Percentiles rank a stretch among this genome's conserved stretches.
These are phyloP conservation scores for Trypanosoma theileri DNA, from an alignment of 208 protist species.

Conservation along the genomic window DNA sequence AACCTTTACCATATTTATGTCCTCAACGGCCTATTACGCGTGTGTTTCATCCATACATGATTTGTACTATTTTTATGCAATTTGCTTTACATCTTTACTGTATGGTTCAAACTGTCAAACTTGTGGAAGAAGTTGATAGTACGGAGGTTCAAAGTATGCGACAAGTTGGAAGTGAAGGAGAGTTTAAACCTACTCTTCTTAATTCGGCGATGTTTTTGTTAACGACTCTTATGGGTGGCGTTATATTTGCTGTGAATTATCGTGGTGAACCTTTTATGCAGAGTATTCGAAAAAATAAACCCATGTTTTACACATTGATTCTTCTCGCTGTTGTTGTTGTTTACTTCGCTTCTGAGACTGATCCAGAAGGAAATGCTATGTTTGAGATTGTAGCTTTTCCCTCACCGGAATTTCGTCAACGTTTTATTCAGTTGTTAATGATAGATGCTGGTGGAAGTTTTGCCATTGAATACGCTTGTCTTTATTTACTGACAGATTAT, in stretches of 20 bases:
- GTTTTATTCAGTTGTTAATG: conserved; percentile 72
- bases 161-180: conserved; percentile 60
- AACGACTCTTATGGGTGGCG: conserved; percentile 91
- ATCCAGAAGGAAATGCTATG: conserved; percentile 76
- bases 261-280: conserved; percentile 95
- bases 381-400: conserved; percentile 92
- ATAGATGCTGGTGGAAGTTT: conserved; percentile 77
- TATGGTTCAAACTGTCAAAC: conserved; percentile 84
- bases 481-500: conserved; percentile 75
- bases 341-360: conserved; percentile 73
- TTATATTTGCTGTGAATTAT: conserved; percentile 98
- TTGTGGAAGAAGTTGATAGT: conserved; percentile 75
- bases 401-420: conserved; percentile 64
- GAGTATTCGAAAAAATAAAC: conserved; percentile 88
- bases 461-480: conserved; percentile 67
- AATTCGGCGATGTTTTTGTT: conserved; percentile 98
- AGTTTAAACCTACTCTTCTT: conserved; percentile 96
- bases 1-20: conserved; percentile 92
- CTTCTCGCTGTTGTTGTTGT: conserved; percentile 73
- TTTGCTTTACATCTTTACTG: conserved; percentile 94
- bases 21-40: conserved; percentile 89
- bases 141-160: conserved; percentile 57
- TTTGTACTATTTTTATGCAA: conserved; percentile 94
- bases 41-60: conserved; percentile 96
- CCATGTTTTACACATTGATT: conserved; percentile 87